phyloP scores from a whole-genome alignment of 2,329 filamentous ascomycete genomes.

The Hymenoscyphus fructigenus region DNA sequence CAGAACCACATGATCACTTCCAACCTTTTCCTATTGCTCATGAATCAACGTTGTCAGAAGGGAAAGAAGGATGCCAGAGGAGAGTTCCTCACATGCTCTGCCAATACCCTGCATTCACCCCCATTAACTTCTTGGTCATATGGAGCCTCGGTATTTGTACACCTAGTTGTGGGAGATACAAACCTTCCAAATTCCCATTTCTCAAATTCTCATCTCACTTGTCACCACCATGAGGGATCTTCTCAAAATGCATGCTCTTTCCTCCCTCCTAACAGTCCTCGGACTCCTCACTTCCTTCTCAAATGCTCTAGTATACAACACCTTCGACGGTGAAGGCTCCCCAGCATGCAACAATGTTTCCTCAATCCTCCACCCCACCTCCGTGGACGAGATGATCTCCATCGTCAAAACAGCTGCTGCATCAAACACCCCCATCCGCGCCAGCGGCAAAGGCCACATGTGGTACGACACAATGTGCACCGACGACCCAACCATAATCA shows the following conservation, averaged over 20 bases:
- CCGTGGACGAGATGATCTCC: constrained; percentile 20
- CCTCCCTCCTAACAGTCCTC: background rate
- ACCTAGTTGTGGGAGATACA: background rate
- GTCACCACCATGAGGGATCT: background rate
- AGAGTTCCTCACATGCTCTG: background rate
- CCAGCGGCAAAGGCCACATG: constrained; percentile 24
- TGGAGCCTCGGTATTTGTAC: background rate
- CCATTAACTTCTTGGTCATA: background rate
- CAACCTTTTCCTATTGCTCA: background rate
- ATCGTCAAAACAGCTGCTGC: constrained; percentile 20
- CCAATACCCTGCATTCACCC: background rate
- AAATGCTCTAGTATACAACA: constrained; percentile 12
- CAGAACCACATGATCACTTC: background rate
- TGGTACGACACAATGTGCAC: constrained; percentile 28
- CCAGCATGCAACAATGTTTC: constrained; percentile 23
- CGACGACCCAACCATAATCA: constrained; percentile 22
- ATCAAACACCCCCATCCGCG: constrained; percentile 19
- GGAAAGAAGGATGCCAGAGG: background rate
- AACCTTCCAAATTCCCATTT: background rate
- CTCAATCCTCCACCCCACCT: constrained; percentile 14
- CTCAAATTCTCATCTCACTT: background rate
- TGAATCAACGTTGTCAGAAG: background rate
- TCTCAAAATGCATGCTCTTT: background rate
- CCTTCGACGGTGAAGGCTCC: constrained; percentile 23
- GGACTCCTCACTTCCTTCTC: background rate